These are phyloP conservation scores for Inga laurina DNA, from an alignment of 306 rosid genomes.

Conservation along the genomic window DNA sequence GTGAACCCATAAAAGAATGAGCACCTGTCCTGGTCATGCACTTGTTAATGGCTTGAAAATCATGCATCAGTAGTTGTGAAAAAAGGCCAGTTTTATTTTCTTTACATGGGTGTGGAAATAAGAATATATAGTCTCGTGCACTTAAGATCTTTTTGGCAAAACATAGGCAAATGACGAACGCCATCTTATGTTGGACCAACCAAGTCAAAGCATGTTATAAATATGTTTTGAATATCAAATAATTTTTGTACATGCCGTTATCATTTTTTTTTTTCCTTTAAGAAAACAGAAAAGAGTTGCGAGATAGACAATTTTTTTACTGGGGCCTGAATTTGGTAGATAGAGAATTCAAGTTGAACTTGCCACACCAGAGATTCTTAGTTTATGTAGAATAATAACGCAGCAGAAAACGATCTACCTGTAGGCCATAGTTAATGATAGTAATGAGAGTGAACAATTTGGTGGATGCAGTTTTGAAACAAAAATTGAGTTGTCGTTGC, in stretches of 20 bases:
- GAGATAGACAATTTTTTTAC: constrained; percentile 13
- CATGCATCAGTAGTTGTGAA: not conserved
- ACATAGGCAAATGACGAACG: not conserved
- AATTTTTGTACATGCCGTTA: not conserved
- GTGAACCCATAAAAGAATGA: not conserved
- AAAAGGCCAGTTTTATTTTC: not conserved
- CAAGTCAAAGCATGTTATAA: not conserved
- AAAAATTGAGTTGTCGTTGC: constrained; percentile 6
- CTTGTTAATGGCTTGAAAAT: not conserved
- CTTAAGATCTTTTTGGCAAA: not conserved
- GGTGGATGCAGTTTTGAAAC: constrained; percentile 37
- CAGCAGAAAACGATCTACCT: constrained; percentile 4
- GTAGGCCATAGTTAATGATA: constrained; percentile 25
- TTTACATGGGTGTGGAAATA: not conserved
- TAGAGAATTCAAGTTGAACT: constrained; percentile 29
- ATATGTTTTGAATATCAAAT: not conserved
- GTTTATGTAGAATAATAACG: not conserved
- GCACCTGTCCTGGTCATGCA: not conserved
- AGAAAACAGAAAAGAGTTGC: not conserved
- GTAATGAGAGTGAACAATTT: constrained; percentile 28
- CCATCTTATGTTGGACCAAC: not conserved
- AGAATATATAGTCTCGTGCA: not conserved
- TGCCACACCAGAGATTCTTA: constrained; percentile 14
- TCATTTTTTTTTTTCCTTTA: too few species aligned
- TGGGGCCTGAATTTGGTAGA: constrained; percentile 9